Conservation (phyloP, 176 grass and related monocot genomes). For the Hyparrhenia diplandra region DNA sequence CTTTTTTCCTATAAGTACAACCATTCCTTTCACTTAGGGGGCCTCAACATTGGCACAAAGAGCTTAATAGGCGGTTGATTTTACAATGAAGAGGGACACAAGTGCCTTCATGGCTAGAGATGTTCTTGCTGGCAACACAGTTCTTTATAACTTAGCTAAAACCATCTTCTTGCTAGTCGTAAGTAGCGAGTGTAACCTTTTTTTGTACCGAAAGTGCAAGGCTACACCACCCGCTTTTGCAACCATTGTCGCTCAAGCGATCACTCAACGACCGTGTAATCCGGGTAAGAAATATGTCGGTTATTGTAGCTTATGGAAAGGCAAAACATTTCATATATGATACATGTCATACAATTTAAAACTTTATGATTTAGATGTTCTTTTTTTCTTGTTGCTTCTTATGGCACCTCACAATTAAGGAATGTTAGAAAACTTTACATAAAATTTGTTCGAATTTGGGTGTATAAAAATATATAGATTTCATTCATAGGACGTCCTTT, state of each 20-base stretch:
- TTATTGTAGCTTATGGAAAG: no score
- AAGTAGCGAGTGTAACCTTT: conserved; percentile 69
- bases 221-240: conserved; percentile 25
- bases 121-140: conserved; percentile 33
- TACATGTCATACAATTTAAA: no score
- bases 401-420: not conserved
- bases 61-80: not conserved
- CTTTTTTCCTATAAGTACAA: not conserved
- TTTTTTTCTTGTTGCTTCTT: not conserved
- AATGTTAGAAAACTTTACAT: not conserved
- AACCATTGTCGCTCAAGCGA: conserved; percentile 38
- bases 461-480: not conserved
- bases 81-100: conserved; percentile 8
- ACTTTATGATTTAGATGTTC: no score
- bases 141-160: conserved; percentile 41
- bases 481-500: not conserved
- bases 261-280: conserved; percentile 64
- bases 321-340: no score
- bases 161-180: conserved; percentile 29
- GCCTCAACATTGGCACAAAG: not conserved
- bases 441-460: not conserved
- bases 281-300: conserved; percentile 37
- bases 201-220: conserved; percentile 55
- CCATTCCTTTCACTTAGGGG: not conserved
- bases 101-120: conserved; percentile 50